phyloP scores from a whole-genome alignment of 306 rosid genomes.

The Cicer chorassanicum region DNA sequence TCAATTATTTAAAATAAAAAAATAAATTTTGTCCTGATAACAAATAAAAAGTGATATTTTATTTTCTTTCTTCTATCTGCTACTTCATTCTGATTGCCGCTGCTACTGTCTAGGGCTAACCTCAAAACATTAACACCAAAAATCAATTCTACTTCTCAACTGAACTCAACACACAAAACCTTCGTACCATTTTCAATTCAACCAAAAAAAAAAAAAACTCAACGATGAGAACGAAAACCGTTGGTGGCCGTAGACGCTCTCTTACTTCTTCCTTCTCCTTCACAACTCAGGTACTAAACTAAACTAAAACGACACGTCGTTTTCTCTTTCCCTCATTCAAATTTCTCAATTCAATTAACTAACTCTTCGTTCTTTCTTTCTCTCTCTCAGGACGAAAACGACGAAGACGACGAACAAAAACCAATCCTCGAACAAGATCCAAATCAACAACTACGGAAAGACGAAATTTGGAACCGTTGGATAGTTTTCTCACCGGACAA shows the following conservation, averaged over 20 bases:
- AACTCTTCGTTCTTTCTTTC: no score
- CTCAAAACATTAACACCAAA: no score
- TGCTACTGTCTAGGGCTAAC: neutral
- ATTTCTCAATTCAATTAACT: no score
- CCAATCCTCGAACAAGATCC: conserved; percentile 4
- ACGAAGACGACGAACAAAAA: neutral
- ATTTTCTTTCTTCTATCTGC: neutral
- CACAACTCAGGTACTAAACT: neutral
- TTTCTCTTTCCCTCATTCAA: no score
- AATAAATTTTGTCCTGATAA: neutral
- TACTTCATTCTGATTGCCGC: neutral
- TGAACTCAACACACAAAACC: neutral
- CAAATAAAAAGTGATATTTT: no score
- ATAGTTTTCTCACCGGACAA: conserved; percentile 67
- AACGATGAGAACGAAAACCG: neutral
- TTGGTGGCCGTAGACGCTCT: neutral
- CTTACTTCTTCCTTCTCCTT: neutral
- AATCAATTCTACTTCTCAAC: no score
- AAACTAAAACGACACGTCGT: neutral
- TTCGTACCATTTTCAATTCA: neutral
- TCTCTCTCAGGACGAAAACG: neutral
- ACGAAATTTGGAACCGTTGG: conserved; percentile 64
- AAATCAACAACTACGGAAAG: conserved; percentile 57
- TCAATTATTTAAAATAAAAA: no score
- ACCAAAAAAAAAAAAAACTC: no score